A percentile compares a stretch with the other conserved stretches of the same genome.
Evolutionary conservation across 2,329 filamentous ascomycete species (phyloP).

Genomic region (Aureobasidium uvarum): DNA sequence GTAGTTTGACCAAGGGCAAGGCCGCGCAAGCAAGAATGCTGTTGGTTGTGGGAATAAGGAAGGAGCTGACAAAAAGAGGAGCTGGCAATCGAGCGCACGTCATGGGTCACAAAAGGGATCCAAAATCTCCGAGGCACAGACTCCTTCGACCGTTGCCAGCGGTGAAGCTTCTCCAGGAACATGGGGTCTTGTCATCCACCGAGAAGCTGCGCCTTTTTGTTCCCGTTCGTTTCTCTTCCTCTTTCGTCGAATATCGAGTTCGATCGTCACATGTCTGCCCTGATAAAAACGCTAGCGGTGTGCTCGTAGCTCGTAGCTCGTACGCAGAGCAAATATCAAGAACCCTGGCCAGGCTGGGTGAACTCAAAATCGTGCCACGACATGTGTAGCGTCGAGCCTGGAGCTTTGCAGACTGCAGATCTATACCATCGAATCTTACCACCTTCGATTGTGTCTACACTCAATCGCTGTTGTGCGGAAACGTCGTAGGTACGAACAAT

Average conservation of each 20-base stretch:
- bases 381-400: constrained; percentile 19
- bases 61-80: neutral
- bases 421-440: constrained; percentile 1
- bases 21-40: neutral
- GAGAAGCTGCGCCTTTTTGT: neutral
- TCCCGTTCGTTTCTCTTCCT: neutral
- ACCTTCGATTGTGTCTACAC: neutral
- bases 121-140: constrained; percentile 11
- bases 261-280: neutral
- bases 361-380: constrained; percentile 9
- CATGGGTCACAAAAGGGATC: neutral
- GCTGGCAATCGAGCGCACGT: neutral
- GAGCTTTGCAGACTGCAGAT: neutral
- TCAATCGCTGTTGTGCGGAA: neutral
- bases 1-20: neutral
- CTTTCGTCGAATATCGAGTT: neutral
- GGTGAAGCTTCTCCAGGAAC: neutral
- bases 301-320: constrained; percentile 1
- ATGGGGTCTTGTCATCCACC: neutral
- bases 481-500: no score
- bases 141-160: neutral
- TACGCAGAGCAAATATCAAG: neutral
- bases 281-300: neutral
- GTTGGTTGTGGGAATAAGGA: neutral
- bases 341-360: neutral